Evolutionary conservation across 73 alveolate genomes (phyloP), one percentile per base, ranked within the genome.

Genomic region (Paramecium bursaria): DNA sequence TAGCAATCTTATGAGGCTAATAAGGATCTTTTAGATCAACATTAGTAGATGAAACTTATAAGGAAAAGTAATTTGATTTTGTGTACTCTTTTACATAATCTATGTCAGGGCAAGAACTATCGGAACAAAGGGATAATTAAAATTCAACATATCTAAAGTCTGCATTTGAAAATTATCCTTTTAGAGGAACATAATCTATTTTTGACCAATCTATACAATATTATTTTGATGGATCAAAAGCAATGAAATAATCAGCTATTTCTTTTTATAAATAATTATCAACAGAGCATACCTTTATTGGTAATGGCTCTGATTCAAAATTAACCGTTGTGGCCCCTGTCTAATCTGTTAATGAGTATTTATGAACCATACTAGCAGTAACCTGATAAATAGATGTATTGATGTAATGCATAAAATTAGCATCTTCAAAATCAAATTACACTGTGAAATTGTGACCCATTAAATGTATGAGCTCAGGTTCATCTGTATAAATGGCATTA

Each of bases 321-420:
- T 11, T 21, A 35, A 15, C 54, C 33, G 4, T 7, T 17, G 26
- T 42, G 0, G 6, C 9, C 44, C 55, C 82, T 39, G 33, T 39
- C 33, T n/a, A n/a, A n/a, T 39, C 2, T 4, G 21, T 44, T 67
- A 9, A 10, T 0, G 17, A 23, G 21, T 0, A 6, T 47, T 67
- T 67, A 21, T 67, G 17, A 2, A 35, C 55, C 10, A 67, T 6
- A 13, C 23, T 21, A 35, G 82, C 60, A 7, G 15, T 42, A 5
- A 67, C 82, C 7, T 39, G 60, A 67, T 67, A 67, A 67, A 67
- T 42, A 21, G 82, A 67, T 31, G 33, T 57, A 67, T 67, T 57
- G 14, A 67, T 67, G 21, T 67, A 67, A 4, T 53, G 33, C 0
- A 39, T 33, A 14, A 19, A 67, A 26, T 42, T 4, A 14, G 82